Base-by-base conservation (phyloP, 352 stramenopile genomes). In the Phytophthora chlamydospora region DNA sequence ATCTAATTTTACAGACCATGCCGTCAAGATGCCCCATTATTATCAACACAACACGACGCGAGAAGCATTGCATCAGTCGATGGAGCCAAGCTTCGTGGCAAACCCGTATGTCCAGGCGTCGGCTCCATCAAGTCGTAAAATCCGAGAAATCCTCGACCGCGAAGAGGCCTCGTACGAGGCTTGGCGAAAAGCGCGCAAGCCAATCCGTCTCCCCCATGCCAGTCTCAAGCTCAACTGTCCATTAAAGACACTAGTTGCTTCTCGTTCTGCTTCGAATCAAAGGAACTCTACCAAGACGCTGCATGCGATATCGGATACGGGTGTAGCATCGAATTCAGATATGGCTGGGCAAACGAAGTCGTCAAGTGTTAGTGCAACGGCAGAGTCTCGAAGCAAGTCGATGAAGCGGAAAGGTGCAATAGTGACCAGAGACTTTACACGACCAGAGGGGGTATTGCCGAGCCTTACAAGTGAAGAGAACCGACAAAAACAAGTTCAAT, bases 71-170 rank as follows among this genome's bases (percentile, higher is more conserved):
- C 17, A 6, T 42, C 14, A 11, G 34, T 39, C 21, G 12, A 88
- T 90, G 80, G 76, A 88, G 45, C 68, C 75, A 19, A 73, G 71
- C n/a, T 83, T 90, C 35, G 46, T 87, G 10, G 61, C 61, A 24
- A 87, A 74, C 35, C 80, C 83, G 10, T 90, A 86, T 44, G 62
- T 82, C 19, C 68, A 74, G 40, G 57, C 67, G 9, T 61, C 41
- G 1, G 66, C 77, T 1, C 66, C 69, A 4, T 59, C 66, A 12
- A 91, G 76, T 33, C 42, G 24, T 9, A 54, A 64, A 31, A 87
- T 91, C 48, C 78, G 78, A 7, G 65, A 73, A 19, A 67, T 88
- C 51, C 64, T 91, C 19, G 79, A 90, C 44, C 49, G 68, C 14
- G 60, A 85, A 35, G 78, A 91, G 19, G 70, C 51, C 3, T 65